These are phyloP conservation scores for Trichoderma gracile DNA, from an alignment of 2,329 filamentous ascomycete genomes.

Conservation along the genomic window DNA sequence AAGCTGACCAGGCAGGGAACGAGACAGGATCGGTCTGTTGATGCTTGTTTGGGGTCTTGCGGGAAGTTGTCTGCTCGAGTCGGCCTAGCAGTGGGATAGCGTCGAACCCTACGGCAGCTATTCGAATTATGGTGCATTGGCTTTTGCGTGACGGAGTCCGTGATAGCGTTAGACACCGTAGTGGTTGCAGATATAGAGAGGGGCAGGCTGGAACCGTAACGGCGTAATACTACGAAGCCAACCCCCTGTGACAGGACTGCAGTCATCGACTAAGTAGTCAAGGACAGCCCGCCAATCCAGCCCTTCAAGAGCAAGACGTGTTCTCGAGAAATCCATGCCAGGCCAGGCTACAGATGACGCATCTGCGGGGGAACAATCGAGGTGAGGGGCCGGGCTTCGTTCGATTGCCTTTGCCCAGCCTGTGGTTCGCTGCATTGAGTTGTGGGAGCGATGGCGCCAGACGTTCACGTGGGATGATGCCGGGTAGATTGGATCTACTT, in stretches of 20 bases:
- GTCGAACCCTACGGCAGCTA: not conserved
- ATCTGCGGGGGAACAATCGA: constrained; percentile 1
- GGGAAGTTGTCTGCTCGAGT: not conserved
- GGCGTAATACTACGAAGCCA: not conserved
- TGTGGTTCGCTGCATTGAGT: not conserved
- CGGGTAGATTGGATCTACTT: not conserved
- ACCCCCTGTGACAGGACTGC: not conserved
- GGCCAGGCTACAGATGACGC: constrained; percentile 3
- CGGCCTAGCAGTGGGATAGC: not conserved
- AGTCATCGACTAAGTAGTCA: not conserved
- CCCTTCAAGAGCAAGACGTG: not conserved
- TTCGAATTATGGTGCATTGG: too few relatives aligned
- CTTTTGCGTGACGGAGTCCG: too few relatives aligned
- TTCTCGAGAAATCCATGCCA: not conserved
- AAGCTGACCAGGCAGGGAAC: not conserved
- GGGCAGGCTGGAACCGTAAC: not conserved
- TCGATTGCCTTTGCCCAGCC: not conserved
- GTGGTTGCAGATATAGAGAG: not conserved
- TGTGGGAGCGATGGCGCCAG: not conserved
- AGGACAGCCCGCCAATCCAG: not conserved
- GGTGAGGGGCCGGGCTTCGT: constrained; percentile 4
- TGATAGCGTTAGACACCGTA: too few relatives aligned
- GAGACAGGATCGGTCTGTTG: not conserved
- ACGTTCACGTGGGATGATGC: not conserved
- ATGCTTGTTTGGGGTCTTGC: not conserved